A percentile compares a stretch with the other conserved stretches of the same genome.
Evolutionary conservation across 1,284 basidiomycete species (phyloP).

Genomic region (Moniliella sp.): DNA sequence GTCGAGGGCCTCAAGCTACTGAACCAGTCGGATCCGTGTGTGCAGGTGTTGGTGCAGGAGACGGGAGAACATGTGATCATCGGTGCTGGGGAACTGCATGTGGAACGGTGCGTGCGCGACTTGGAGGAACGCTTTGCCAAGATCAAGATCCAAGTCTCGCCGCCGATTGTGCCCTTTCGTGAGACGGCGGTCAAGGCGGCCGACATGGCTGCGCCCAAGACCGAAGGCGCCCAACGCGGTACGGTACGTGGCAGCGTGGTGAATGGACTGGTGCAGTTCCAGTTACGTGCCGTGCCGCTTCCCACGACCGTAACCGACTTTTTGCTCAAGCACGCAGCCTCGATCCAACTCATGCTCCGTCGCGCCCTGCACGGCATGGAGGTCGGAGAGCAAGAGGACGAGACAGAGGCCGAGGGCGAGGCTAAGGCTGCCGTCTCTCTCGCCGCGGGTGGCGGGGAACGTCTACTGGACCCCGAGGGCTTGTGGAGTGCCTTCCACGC

Average conservation of each 20-base stretch:
- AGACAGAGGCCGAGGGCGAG: neutral
- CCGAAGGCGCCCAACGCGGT: constrained; percentile 50
- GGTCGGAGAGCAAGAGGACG: neutral
- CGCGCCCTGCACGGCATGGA: too few relatives aligned
- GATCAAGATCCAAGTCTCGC: constrained; percentile 73
- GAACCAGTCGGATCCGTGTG: constrained; percentile 86
- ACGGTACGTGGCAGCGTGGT: constrained; percentile 52
- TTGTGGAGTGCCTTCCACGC: too few relatives aligned
- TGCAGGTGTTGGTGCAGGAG: constrained; percentile 84
- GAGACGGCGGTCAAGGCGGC: constrained; percentile 54
- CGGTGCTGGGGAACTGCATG: constrained; percentile 81
- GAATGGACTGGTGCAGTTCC: constrained; percentile 57
- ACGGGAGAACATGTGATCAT: constrained; percentile 94
- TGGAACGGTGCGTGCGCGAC: constrained; percentile 91
- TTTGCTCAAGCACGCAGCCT: constrained; percentile 49
- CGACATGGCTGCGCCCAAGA: constrained; percentile 73
- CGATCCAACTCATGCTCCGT: constrained; percentile 29
- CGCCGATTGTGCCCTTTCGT: constrained; percentile 89
- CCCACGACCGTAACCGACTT: constrained; percentile 51
- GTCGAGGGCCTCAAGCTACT: constrained; percentile 68
- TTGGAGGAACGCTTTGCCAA: constrained; percentile 79
- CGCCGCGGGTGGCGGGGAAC: constrained; percentile 43
- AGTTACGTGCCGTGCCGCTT: constrained; percentile 58
- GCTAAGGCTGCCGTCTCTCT: constrained; percentile 10
- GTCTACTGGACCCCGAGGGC: too few relatives aligned